Percentiles rank a stretch among this genome's conserved stretches.
Conservation (phyloP, 208 protist genomes). For the Naegleria lovaniensis region DNA sequence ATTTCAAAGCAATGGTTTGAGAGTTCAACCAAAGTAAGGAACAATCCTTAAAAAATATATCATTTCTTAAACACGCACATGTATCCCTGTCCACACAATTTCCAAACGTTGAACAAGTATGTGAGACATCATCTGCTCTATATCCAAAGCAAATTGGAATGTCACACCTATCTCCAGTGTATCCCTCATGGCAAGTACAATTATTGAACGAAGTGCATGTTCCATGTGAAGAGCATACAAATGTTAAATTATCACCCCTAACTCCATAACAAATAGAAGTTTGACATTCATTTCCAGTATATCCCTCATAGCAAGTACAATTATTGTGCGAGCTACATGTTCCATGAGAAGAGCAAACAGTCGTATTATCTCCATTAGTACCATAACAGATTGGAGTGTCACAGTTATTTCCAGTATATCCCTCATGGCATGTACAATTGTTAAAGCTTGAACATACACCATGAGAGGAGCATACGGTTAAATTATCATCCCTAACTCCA, state of each 20-base stretch:
- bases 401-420: constrained; percentile 13
- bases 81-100: too few relatives aligned
- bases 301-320: neutral
- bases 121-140: too few relatives aligned
- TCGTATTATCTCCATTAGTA: too few relatives aligned
- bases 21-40: too few relatives aligned
- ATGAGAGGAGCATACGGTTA: neutral
- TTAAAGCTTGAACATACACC: neutral
- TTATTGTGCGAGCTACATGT: neutral
- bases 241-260: neutral
- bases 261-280: neutral
- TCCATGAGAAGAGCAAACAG: too few relatives aligned
- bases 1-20: too few relatives aligned
- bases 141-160: too few relatives aligned
- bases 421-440: neutral
- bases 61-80: too few relatives aligned
- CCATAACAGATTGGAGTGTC: neutral
- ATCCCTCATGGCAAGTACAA: neutral
- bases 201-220: neutral
- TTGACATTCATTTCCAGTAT: neutral
- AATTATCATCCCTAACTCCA: neutral
- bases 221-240: neutral
- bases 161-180: neutral
- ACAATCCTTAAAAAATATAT: too few relatives aligned
- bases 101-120: too few relatives aligned